Evolutionary conservation across 768 basidiomycete genomes (phyloP).

Genomic region (Crassisporium funariophilum): DNA sequence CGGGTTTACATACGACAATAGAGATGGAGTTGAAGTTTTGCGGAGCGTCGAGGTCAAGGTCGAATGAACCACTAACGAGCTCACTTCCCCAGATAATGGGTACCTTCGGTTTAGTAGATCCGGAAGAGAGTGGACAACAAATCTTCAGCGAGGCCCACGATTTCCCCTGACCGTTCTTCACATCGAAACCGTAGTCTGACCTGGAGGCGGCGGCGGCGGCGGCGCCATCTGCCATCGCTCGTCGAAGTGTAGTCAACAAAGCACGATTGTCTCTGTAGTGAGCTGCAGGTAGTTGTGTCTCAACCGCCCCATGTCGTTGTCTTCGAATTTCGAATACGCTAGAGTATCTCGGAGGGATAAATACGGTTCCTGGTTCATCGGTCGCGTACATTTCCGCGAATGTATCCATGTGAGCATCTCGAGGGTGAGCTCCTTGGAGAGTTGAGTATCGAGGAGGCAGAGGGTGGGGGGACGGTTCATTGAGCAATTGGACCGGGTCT

Average conservation of each 20-base stretch:
- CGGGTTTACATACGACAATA: constrained; percentile 22
- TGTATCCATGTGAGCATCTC: background rate
- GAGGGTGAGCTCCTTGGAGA: background rate
- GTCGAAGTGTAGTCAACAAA: no score
- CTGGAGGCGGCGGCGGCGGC: no score
- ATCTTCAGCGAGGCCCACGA: constrained; percentile 17
- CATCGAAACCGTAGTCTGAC: no score
- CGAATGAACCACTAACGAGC: constrained; percentile 28
- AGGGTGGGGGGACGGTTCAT: no score
- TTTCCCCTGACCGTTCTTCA: background rate
- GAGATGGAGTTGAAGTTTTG: constrained; percentile 30
- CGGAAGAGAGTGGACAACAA: constrained; percentile 21
- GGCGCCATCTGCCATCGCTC: no score
- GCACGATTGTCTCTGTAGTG: no score
- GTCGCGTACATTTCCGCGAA: background rate
- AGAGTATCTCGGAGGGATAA: constrained; percentile 16
- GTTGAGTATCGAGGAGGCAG: constrained; percentile 3
- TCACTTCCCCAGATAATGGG: constrained; percentile 27
- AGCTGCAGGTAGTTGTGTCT: no score
- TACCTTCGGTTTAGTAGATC: constrained; percentile 10
- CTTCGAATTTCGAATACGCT: constrained; percentile 7
- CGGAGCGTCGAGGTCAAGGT: constrained; percentile 30
- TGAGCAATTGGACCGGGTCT: no score
- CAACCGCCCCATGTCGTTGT: no score
- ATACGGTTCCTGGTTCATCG: background rate